phyloP scores from a whole-genome alignment of 2,329 filamentous ascomycete genomes.

The Claviceps pusilla region DNA sequence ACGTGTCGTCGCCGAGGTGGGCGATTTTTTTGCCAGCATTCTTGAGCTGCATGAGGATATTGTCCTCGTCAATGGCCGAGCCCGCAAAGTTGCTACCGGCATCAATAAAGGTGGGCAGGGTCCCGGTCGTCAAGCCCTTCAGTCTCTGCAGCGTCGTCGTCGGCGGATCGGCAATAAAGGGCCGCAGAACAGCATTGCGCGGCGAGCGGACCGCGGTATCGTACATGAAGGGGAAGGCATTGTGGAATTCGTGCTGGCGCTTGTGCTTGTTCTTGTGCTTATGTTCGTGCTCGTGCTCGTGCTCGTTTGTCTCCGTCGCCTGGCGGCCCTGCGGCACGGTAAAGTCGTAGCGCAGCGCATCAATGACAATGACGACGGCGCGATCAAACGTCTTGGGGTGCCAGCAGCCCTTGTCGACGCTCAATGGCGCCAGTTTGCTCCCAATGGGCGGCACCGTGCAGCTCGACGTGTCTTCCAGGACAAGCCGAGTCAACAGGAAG shows the following conservation, averaged over 20 bases:
- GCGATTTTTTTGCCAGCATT: constrained; percentile 60
- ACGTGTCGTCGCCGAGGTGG: constrained; percentile 95
- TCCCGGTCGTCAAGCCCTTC: constrained; percentile 90
- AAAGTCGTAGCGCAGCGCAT: constrained; percentile 93
- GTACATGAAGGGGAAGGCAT: constrained; percentile 75
- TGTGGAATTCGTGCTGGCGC: constrained; percentile 48
- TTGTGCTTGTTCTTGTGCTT: constrained; percentile 14
- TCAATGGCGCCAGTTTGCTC: constrained; percentile 23
- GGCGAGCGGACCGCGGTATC: constrained; percentile 63
- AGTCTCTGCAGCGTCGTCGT: constrained; percentile 84
- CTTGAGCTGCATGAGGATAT: constrained; percentile 53
- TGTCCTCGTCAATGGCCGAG: constrained; percentile 86
- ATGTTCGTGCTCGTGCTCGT: constrained; percentile 17
- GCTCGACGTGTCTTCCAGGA: constrained; percentile 60
- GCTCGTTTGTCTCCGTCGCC: constrained; percentile 7
- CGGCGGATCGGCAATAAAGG: constrained; percentile 93
- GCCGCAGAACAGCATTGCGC: constrained; percentile 71
- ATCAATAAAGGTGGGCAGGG: constrained; percentile 86
- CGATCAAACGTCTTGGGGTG: constrained; percentile 88
- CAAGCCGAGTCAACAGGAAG: constrained; percentile 76
- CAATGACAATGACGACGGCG: constrained; percentile 78
- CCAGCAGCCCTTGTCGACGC: constrained; percentile 65
- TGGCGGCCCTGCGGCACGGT: constrained; percentile 50
- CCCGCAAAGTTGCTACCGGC: constrained; percentile 90
- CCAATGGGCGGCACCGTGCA: constrained; percentile 56